Evolutionary conservation across 73 alveolate genomes (phyloP).

Genomic region (Durusdinium trenchii): DNA sequence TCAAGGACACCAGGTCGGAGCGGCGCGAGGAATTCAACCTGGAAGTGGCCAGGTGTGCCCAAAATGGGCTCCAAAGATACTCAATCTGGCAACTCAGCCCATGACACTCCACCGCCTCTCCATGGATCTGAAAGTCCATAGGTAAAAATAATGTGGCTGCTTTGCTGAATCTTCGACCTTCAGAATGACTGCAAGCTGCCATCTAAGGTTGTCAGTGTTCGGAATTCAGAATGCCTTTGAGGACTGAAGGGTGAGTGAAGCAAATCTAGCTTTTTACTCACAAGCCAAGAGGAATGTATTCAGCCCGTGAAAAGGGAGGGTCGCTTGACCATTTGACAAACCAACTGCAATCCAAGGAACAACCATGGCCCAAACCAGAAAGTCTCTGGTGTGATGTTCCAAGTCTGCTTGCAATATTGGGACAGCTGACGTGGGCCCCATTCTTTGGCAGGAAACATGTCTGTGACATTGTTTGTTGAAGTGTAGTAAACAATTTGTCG

Average conservation of each 20-base stretch:
- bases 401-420: constrained; percentile 28
- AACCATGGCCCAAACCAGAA: constrained; percentile 65
- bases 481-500: constrained; percentile 74
- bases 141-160: constrained; percentile 87
- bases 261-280: too few species aligned
- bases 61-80: too few species aligned
- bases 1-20: constrained; percentile 64
- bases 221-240: too few species aligned
- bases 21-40: constrained; percentile 68
- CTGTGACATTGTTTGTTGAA: constrained; percentile 53
- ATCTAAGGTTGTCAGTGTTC: too few species aligned
- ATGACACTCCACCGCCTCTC: constrained; percentile 80
- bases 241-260: too few species aligned
- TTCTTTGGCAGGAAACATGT: constrained; percentile 55
- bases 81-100: constrained; percentile 1
- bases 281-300: not conserved
- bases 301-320: not conserved
- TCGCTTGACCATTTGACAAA: not conserved
- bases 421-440: constrained; percentile 60
- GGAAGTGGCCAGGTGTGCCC: not conserved
- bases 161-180: constrained; percentile 34
- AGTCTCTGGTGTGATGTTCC: constrained; percentile 35
- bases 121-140: constrained; percentile 75
- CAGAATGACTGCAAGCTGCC: not conserved
- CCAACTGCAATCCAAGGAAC: not conserved